Evolutionary conservation across 2,329 filamentous ascomycete genomes (phyloP).

Genomic region (Xylariaceae sp.): DNA sequence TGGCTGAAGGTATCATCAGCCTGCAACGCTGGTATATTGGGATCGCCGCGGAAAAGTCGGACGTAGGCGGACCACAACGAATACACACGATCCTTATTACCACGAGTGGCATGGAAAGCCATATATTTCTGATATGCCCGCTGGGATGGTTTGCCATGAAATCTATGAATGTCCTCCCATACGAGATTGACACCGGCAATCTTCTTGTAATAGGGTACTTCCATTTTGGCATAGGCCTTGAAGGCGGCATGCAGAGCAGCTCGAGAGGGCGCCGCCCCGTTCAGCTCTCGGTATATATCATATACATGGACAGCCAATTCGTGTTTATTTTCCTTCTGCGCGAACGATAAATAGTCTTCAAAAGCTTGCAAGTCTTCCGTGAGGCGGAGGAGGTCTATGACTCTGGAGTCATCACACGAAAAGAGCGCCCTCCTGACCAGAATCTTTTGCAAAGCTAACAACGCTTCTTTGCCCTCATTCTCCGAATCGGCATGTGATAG

Average conservation of each 20-base stretch:
- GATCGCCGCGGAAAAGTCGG: constrained; percentile 31
- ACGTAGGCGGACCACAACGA: constrained; percentile 46
- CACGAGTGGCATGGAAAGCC: constrained; percentile 46
- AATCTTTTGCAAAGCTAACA: constrained; percentile 26
- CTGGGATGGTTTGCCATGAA: constrained; percentile 39
- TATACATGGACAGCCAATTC: constrained; percentile 43
- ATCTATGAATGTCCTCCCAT: constrained; percentile 47
- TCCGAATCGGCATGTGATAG: constrained; percentile 9
- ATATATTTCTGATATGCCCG: constrained; percentile 50
- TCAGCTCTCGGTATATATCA: constrained; percentile 42
- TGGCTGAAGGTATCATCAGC: constrained; percentile 47
- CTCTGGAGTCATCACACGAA: constrained; percentile 25
- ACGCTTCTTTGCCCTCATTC: constrained; percentile 11
- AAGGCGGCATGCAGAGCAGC: constrained; percentile 45
- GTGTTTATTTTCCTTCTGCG: constrained; percentile 28
- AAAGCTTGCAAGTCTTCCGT: constrained; percentile 41
- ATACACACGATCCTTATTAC: constrained; percentile 46
- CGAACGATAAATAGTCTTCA: constrained; percentile 41
- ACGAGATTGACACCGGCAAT: constrained; percentile 44
- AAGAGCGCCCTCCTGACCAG: constrained; percentile 30
- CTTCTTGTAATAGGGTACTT: constrained; percentile 37
- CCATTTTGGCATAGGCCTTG: constrained; percentile 26
- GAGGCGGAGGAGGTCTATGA: constrained; percentile 39
- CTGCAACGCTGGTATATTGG: constrained; percentile 31
- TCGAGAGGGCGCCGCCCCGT: constrained; percentile 36